Evolutionary conservation across 1,284 basidiomycete species (phyloP), one percentile per base, ranked within the genome.

Genomic region (Mycosarcoma maydis): DNA sequence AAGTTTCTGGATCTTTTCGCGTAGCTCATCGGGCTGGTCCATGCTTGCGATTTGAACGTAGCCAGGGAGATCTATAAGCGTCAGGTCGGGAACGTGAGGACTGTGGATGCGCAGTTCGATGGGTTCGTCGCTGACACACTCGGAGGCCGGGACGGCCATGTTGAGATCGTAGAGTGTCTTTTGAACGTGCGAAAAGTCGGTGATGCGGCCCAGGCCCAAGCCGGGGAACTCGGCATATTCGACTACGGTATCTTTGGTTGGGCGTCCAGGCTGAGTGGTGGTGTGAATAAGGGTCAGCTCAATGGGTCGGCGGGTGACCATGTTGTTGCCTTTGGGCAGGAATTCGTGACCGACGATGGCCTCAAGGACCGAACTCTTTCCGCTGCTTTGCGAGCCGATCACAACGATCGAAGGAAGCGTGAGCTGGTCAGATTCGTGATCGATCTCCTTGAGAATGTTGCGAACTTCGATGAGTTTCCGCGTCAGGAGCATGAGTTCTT

Each of bases 291-390:
- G 89, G 0, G 95, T 98, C 55, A 98, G 87, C 82, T 99, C 95
- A 76, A 99, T 96, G 1, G 95, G 96, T 43, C 95, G 89, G 3
- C 95, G 91, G 1, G 95, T 99, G 40, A 98, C 96, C 96, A 99
- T 99, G 83, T 98, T 98, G 83, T 94, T 91, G 56, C 95, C 95
- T 84, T 98, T 98, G 33, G 95, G 96, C 36, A 99, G 84, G 83
- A 99, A 98, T 82, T 98, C 94, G 70, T 97, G 93, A 0, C 95
- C 96, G 20, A 99, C 96, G 70, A 99, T 92, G 2, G 96, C 91
- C 83, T 99, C 95, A 50, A 99, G 85, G 0, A 99, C 96, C 23
- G 92, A 94, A 76, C 92, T 95, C 86, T 99, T 99, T 5, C 95
- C 95, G 4, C 92, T 94, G 82, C 93, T 96, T 84, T 99, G 95